Base-by-base conservation (phyloP, 2,329 filamentous ascomycete genomes). In the Fonsecaea multimorphosa region DNA sequence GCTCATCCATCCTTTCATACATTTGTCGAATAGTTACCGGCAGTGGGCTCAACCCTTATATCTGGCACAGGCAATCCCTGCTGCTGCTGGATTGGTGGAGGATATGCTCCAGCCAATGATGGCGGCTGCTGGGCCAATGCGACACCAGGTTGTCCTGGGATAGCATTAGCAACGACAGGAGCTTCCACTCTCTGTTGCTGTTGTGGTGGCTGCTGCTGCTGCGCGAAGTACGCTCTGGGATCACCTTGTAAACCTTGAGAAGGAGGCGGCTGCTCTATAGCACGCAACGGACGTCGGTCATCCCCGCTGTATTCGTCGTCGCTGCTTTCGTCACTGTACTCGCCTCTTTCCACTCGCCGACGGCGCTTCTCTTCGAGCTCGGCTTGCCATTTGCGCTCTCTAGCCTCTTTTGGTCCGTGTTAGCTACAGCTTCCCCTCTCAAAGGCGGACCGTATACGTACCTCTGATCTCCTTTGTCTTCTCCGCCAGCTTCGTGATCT, bases 401-500 rank as follows among this genome's bases (percentile, higher is more conserved):
- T 77, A 27, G 72, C 68, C 61, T 78, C 78, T 79, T 63, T 56
- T 74, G 64, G 66, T 67, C 68, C 8, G 44, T 27, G 63, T 69
- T 51, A 62, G 51, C n/a, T 27, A 58, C 44, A 38, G 16, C n/a
- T n/a, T 6, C 16, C 12, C 34, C 16, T 5, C 32, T 14, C 19
- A 38, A 19, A 31, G 32, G 24, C 11, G 14, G 14, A 60, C 3
- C 1, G 27, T 57, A 27, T 34, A 62, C 85, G 74, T 82, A 92
- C 90, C 91, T 86, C 93, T 86, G 67, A 97, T 86, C 74, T 92
- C 87, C 70, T 89, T 87, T 9, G 94, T 97, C 56, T 89, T 90
- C 68, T 89, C 86, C 12, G 93, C 92, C 75, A 96, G 93, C 36
- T 87, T 89, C 77, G 96, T 90, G 63, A 98, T 96, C 74, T 98